Evolutionary conservation across 1,284 basidiomycete species (phyloP).

Genomic region (Vanrija sp.): DNA sequence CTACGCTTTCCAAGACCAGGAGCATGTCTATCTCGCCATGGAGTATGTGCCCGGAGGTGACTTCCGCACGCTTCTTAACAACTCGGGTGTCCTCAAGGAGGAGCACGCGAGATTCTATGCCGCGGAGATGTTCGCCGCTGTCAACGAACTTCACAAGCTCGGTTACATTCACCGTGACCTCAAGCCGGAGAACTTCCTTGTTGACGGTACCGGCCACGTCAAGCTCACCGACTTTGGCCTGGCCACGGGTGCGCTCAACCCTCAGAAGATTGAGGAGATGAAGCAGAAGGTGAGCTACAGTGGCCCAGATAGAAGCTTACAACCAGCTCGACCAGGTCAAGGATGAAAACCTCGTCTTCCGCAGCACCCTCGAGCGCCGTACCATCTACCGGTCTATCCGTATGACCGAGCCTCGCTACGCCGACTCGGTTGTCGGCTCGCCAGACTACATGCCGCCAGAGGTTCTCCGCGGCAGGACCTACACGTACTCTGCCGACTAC

Average conservation of each 20-base stretch:
- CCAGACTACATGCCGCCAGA: slow-evolving; percentile 83
- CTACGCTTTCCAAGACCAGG: slow-evolving; percentile 89
- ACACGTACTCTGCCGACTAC: slow-evolving; percentile 93
- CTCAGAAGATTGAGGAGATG: slow-evolving; percentile 88
- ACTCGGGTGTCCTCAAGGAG: slow-evolving; percentile 92
- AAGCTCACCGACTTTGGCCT: slow-evolving; percentile 98
- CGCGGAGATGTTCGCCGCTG: slow-evolving; percentile 89
- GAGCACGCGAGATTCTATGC: slow-evolving; percentile 94
- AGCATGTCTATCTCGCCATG: slow-evolving; percentile 92
- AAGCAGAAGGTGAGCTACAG: slow-evolving; percentile 69
- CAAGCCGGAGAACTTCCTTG: slow-evolving; percentile 95
- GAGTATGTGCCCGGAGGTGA: slow-evolving; percentile 97
- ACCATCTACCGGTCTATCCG: slow-evolving; percentile 92
- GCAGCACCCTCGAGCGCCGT: slow-evolving; percentile 90
- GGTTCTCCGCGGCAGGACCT: slow-evolving; percentile 89
- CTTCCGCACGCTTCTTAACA: slow-evolving; percentile 90
- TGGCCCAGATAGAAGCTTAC: not conserved
- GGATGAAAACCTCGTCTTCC: slow-evolving; percentile 83
- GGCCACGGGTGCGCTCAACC: slow-evolving; percentile 93
- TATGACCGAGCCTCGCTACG: slow-evolving; percentile 85
- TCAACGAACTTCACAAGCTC: slow-evolving; percentile 86
- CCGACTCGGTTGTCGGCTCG: slow-evolving; percentile 96
- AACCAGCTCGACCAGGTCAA: slow-evolving; percentile 89
- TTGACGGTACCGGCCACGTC: slow-evolving; percentile 92
- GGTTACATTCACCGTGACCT: slow-evolving; percentile 97